Conservation (phyloP, 306 rosid species). For the Phaseolus lunatus region DNA sequence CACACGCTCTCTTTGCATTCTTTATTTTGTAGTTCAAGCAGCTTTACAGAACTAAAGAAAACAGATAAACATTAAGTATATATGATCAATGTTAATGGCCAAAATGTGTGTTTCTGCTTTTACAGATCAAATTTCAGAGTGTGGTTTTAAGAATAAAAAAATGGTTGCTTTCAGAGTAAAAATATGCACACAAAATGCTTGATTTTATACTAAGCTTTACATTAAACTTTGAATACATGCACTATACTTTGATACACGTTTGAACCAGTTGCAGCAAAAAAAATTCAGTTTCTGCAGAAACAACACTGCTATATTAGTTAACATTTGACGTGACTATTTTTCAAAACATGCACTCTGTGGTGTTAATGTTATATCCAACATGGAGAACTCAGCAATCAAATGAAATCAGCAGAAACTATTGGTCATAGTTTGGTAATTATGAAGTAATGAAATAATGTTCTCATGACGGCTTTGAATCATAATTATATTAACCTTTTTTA, state of each 20-base stretch:
- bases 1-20: constrained; percentile 23
- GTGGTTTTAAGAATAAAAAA: background rate
- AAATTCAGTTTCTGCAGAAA: too few relatives aligned
- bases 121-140: background rate
- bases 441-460: constrained; percentile 2
- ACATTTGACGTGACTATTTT: too few relatives aligned
- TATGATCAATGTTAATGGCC: background rate
- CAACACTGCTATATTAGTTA: too few relatives aligned
- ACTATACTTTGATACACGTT: too few relatives aligned
- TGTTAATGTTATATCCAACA: too few relatives aligned
- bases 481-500: constrained; percentile 32
- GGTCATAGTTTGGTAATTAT: constrained; percentile 20
- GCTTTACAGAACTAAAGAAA: constrained; percentile 25
- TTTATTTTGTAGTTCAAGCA: constrained; percentile 16
- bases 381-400: too few relatives aligned
- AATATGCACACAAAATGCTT: too few relatives aligned
- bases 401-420: too few relatives aligned
- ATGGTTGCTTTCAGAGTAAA: background rate
- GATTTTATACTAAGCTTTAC: background rate
- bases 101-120: background rate
- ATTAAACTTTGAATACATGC: background rate
- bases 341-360: too few relatives aligned
- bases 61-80: background rate
- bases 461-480: constrained; percentile 23
- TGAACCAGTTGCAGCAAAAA: too few relatives aligned